Conservation (phyloP, 2,329 filamentous ascomycete genomes). For the Ophiostoma quercus region DNA sequence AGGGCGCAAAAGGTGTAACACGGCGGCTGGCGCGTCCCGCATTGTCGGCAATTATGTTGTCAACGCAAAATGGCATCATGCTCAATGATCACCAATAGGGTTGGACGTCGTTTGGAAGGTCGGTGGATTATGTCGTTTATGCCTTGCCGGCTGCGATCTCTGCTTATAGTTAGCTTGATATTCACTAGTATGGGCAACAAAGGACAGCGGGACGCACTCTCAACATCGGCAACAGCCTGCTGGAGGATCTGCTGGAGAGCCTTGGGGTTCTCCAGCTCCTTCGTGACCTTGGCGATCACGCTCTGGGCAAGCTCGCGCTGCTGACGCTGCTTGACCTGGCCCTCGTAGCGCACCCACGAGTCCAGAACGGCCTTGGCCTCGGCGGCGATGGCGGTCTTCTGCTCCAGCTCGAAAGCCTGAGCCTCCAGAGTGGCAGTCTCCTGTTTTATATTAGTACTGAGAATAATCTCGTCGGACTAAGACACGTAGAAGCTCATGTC, state of each 20-base stretch:
- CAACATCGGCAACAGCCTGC: conserved; percentile 92
- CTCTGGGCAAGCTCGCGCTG: conserved; percentile 90
- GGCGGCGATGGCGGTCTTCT: conserved; percentile 82
- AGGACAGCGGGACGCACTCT: conserved; percentile 55
- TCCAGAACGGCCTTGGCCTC: conserved; percentile 96
- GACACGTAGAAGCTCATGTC: too few relatives aligned
- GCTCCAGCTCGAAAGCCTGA: conserved; percentile 94
- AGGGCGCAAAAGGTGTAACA: neutral
- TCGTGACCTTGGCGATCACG: conserved; percentile 95
- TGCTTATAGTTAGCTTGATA: conserved; percentile 37
- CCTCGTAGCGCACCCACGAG: conserved; percentile 97
- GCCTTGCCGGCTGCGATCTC: conserved; percentile 59
- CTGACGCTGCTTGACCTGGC: conserved; percentile 97
- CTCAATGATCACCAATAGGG: conserved; percentile 29
- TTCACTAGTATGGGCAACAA: neutral
- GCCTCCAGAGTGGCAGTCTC: conserved; percentile 97
- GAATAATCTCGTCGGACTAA: neutral
- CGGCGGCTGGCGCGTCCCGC: neutral
- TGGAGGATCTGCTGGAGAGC: conserved; percentile 94
- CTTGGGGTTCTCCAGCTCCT: conserved; percentile 98
- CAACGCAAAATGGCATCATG: neutral
- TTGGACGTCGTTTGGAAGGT: neutral
- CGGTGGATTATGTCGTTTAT: conserved; percentile 42
- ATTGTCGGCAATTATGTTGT: neutral
- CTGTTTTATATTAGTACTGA: conserved; percentile 41